Percentiles rank a stretch among this genome's conserved stretches.
Conservation (phyloP, 495 filamentous ascomycete genomes). For the Podospora didyma region DNA sequence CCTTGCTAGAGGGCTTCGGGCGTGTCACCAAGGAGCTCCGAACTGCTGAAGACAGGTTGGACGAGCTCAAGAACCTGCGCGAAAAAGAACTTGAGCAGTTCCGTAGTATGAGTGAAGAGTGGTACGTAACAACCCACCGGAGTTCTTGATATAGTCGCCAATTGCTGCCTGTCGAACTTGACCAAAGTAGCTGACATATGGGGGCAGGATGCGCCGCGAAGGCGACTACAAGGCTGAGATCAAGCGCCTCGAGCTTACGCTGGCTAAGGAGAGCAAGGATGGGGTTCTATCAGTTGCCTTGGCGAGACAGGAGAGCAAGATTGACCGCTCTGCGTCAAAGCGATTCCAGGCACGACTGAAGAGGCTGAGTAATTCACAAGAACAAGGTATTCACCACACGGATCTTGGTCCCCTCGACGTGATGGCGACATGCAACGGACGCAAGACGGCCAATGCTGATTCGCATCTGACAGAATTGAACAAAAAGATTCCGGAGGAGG, state of each 20-base stretch:
- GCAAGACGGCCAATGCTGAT: constrained; percentile 3
- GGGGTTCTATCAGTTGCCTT: constrained; percentile 45
- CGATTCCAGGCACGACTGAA: constrained; percentile 31
- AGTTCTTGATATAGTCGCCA: too few relatives aligned
- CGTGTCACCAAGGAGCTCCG: constrained; percentile 16
- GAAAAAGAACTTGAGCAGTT: constrained; percentile 39
- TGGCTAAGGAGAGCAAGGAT: constrained; percentile 41
- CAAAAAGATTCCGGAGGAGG: not conserved
- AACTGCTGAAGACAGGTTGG: constrained; percentile 15
- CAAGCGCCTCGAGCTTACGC: constrained; percentile 44
- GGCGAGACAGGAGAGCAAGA: constrained; percentile 38
- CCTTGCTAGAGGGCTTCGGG: constrained; percentile 38
- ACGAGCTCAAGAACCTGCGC: constrained; percentile 27
- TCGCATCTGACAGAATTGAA: not conserved
- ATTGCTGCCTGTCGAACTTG: too few relatives aligned
- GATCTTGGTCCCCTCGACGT: too few relatives aligned
- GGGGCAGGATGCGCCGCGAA: constrained; percentile 27
- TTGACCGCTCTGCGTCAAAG: constrained; percentile 32
- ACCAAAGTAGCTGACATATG: too few relatives aligned
- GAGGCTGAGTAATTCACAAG: constrained; percentile 18
- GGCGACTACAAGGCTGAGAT: constrained; percentile 43
- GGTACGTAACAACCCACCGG: too few relatives aligned
- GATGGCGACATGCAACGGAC: not conserved
- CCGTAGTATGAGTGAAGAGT: constrained; percentile 34
- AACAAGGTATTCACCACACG: too few relatives aligned